Conservation (phyloP, 2,329 filamentous ascomycete species). For the Pochonia chlamydosporia region DNA sequence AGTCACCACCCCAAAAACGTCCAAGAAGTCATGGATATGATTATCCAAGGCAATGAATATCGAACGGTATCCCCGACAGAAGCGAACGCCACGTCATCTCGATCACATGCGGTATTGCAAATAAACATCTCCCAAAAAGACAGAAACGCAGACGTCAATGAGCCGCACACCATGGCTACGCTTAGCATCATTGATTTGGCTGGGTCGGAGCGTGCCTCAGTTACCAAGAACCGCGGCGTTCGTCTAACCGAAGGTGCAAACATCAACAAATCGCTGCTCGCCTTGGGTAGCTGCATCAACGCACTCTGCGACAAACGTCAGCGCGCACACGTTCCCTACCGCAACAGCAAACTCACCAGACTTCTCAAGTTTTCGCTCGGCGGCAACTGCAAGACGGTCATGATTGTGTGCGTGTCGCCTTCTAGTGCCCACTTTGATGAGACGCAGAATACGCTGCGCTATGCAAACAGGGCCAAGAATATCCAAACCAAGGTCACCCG, state of each 20-base stretch:
- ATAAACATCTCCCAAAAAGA: conserved; percentile 96
- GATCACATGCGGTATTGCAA: conserved; percentile 94
- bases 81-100: conserved; percentile 94
- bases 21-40: conserved; percentile 98
- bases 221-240: conserved; percentile 93
- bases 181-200: conserved; percentile 97
- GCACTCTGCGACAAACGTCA: conserved; percentile 90
- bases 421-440: conserved; percentile 97
- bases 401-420: conserved; percentile 98
- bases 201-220: conserved; percentile 90
- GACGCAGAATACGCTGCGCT: conserved; percentile 94
- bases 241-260: conserved; percentile 90
- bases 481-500: conserved; percentile 99
- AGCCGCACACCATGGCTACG: conserved; percentile 96
- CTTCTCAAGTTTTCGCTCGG: conserved; percentile 95
- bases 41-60: conserved; percentile 88
- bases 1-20: conserved; percentile 89
- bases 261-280: conserved; percentile 97
- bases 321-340: conserved; percentile 90
- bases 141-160: conserved; percentile 83
- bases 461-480: conserved; percentile 97
- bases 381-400: conserved; percentile 97
- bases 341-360: conserved; percentile 94
- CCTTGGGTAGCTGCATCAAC: conserved; percentile 95
- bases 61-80: conserved; percentile 95